These are phyloP conservation scores for Talaromyces borbonicus DNA, from an alignment of 495 filamentous ascomycete genomes.

Conservation along the genomic window DNA sequence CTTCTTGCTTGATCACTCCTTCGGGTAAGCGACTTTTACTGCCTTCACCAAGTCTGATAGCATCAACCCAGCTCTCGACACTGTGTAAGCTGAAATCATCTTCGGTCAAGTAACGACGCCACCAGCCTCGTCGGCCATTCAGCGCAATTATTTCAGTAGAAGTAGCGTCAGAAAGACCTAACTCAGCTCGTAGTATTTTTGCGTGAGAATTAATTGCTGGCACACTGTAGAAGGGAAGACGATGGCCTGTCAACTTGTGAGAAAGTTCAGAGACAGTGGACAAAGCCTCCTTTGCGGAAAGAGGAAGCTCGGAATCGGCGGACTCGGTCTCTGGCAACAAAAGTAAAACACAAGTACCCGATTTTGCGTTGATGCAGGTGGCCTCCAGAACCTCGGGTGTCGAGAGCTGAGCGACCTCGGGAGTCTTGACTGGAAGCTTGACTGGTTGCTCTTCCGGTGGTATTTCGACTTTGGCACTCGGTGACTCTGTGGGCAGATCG, in stretches of 20 bases:
- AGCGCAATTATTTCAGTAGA: conserved; percentile 63
- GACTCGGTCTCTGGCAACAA: conserved; percentile 51
- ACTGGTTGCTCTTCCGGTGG: conserved; percentile 38
- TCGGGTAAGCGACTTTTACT: conserved; percentile 73
- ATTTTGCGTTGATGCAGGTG: conserved; percentile 64
- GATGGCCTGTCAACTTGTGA: conserved; percentile 58
- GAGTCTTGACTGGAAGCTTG: conserved; percentile 29
- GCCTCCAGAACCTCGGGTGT: conserved; percentile 50
- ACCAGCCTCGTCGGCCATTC: conserved; percentile 82
- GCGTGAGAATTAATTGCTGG: conserved; percentile 51
- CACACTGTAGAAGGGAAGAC: conserved; percentile 75
- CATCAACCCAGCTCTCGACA: conserved; percentile 81
- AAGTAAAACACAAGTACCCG: conserved; percentile 77
- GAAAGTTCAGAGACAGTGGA: conserved; percentile 60
- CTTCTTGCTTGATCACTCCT: conserved; percentile 42
- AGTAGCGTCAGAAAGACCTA: conserved; percentile 46
- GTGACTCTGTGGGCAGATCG: conserved; percentile 34
- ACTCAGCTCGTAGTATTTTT: conserved; percentile 43
- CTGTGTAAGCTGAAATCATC: conserved; percentile 44
- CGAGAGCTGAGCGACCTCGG: conserved; percentile 40
- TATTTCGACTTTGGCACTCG: conserved; percentile 28
- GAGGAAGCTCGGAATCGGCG: conserved; percentile 35
- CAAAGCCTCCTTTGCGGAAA: conserved; percentile 44
- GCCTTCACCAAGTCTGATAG: conserved; percentile 75
- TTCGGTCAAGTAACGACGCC: conserved; percentile 52